Evolutionary conservation across 352 stramenopile genomes (phyloP), one percentile per base, ranked within the genome.

Genomic region (Phytophthora melonis): DNA sequence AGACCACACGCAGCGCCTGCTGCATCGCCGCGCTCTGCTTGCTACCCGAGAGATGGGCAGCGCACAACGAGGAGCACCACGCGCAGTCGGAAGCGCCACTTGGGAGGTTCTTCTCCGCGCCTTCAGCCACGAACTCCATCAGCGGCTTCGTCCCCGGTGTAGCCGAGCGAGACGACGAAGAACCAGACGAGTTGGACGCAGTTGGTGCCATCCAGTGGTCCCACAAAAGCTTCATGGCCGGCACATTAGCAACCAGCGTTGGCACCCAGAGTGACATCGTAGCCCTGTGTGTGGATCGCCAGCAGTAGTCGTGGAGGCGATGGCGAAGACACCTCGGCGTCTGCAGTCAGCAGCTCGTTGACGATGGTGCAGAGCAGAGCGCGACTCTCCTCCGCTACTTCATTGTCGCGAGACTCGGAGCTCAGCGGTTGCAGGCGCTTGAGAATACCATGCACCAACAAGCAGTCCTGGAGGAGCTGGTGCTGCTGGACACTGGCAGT

Each of bases 61-160:
- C 71, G 52, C 85, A 92, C 36, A 92, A 64, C 50, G 73, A 70
- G n/a, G 32, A 91, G 81, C 41, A 91, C 87, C 3, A 90, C 72
- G 14, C 74, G 71, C 54, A 90, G 65, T 18, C 81, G 85, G 39
- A 90, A 91, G n/a, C 75, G 74, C 72, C 78, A 88, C 68, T 88
- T 87, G 63, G 32, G 32, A 86, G 30, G 53, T 91, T 76, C 45
- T 88, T 90, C 21, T 91, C 85, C 23, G 73, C 69, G 39, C 71
- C 74, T 54, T 78, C 80, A 3, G 52, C 79, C 19, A 81, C 65
- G 43, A 88, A 92, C n/a, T 92, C 85, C 50, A 84, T 80, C 16
- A 92, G 56, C 14, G 77, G 70, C 39, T 90, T 92, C 8, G 70
- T 71, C 1, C 59, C 63, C 11, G 60, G 52, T 6, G 57, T 68